phyloP scores from a whole-genome alignment of 83 land plant genomes.

The Thuja plicata region DNA sequence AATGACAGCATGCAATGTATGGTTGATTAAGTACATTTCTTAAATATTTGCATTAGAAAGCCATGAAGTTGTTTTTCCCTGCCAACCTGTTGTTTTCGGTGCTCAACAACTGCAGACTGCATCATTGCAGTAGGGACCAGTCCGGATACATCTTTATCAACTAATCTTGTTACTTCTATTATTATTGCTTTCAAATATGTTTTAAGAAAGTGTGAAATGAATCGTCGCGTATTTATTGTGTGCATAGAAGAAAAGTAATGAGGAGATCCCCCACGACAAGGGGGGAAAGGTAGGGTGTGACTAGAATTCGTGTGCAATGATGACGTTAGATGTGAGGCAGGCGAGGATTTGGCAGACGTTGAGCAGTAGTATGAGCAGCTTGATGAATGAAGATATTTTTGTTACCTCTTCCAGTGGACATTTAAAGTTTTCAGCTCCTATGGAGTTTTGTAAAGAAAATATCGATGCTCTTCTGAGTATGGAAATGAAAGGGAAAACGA shows the following conservation, averaged over 20 bases:
- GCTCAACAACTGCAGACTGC: too few relatives aligned
- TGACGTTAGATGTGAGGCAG: conserved; percentile 19
- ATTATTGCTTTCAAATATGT: too few relatives aligned
- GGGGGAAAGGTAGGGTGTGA: conserved; percentile 16
- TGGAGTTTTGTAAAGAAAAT: conserved; percentile 40
- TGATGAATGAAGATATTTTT: background rate
- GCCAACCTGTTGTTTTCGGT: too few relatives aligned
- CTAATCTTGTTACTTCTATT: too few relatives aligned
- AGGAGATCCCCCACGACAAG: conserved; percentile 28
- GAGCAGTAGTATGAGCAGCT: conserved; percentile 12
- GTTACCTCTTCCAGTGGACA: conserved; percentile 8
- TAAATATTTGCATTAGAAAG: too few relatives aligned
- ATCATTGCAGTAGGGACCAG: too few relatives aligned
- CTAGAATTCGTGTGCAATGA: background rate
- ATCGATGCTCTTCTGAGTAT: conserved; percentile 74
- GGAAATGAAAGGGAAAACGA: conserved; percentile 72
- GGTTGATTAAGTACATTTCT: too few relatives aligned
- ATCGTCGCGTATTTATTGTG: too few relatives aligned
- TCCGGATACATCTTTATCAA: too few relatives aligned
- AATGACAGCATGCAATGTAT: too few relatives aligned
- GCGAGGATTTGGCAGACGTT: conserved; percentile 25
- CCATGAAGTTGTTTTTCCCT: too few relatives aligned
- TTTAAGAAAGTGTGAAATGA: too few relatives aligned
- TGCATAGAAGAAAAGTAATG: conserved; percentile 30
- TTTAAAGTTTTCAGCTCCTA: background rate